Percentiles rank a stretch among this genome's conserved stretches.
Conservation (phyloP, 1,284 basidiomycete genomes). For the Ustilago loliicola region DNA sequence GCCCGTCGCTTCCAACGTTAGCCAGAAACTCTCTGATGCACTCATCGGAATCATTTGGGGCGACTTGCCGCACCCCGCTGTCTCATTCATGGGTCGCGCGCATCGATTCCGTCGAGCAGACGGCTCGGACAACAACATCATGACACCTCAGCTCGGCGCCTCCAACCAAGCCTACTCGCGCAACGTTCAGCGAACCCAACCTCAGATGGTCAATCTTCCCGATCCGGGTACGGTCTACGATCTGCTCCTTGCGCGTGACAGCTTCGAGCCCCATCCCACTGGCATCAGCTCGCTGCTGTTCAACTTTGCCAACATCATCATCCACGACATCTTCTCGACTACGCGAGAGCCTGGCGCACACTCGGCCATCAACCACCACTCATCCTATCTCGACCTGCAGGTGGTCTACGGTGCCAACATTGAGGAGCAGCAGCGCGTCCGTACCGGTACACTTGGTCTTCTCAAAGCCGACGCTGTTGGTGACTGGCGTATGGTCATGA, state of each 20-base stretch:
- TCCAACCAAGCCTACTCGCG: constrained; percentile 45
- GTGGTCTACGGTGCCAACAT: constrained; percentile 75
- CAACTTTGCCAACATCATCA: constrained; percentile 63
- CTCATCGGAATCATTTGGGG: constrained; percentile 56
- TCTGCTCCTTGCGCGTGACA: constrained; percentile 41
- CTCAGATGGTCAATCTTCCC: constrained; percentile 42
- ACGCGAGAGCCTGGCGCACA: constrained; percentile 30
- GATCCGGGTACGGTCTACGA: constrained; percentile 54
- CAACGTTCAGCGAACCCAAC: constrained; percentile 42
- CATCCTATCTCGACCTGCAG: constrained; percentile 83
- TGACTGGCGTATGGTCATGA: constrained; percentile 73
- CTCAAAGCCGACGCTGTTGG: constrained; percentile 52
- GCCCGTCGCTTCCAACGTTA: constrained; percentile 46
- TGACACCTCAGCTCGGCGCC: constrained; percentile 78
- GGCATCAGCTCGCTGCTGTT: constrained; percentile 62
- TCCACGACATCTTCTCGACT: constrained; percentile 65
- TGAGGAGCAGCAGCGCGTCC: constrained; percentile 33
- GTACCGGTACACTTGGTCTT: constrained; percentile 34
- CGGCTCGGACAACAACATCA: constrained; percentile 77
- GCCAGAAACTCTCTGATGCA: constrained; percentile 35
- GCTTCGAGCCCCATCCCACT: constrained; percentile 52
- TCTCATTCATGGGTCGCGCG: constrained; percentile 76
- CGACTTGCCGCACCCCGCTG: constrained; percentile 81
- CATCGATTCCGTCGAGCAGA: constrained; percentile 65
- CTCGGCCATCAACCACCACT: constrained; percentile 76